Conservation (phyloP, 169 alveolate genomes). For the Theileria sp. region DNA sequence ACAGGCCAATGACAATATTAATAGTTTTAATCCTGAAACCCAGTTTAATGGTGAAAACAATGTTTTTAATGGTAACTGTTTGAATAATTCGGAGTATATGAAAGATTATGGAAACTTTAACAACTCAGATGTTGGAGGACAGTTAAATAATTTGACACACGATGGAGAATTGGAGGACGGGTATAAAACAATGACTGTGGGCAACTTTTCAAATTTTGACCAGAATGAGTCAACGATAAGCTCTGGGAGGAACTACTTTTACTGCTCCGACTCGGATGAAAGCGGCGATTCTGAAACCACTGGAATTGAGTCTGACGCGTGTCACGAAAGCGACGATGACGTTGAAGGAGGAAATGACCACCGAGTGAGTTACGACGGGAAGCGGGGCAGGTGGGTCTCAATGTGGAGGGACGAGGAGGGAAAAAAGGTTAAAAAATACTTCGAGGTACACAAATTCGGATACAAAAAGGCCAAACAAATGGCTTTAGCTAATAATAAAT, state of each 20-base stretch:
- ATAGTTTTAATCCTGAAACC: too few relatives aligned
- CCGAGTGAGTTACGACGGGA: slow-evolving; percentile 75
- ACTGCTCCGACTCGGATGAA: neutral
- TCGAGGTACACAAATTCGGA: slow-evolving; percentile 74
- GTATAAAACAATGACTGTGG: neutral
- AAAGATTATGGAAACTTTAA: neutral
- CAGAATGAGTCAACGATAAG: neutral
- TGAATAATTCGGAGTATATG: neutral
- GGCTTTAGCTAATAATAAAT: slow-evolving; percentile 53
- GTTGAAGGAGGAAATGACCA: slow-evolving; percentile 21
- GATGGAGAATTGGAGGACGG: neutral
- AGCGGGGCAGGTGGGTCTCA: slow-evolving; percentile 76
- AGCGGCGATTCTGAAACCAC: neutral
- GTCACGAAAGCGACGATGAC: neutral
- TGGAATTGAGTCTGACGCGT: neutral
- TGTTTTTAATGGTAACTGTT: neutral
- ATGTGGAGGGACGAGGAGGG: slow-evolving; percentile 75
- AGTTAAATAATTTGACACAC: neutral
- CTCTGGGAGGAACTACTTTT: neutral
- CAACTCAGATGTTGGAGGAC: too few relatives aligned
- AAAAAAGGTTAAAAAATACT: slow-evolving; percentile 67
- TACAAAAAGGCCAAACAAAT: slow-evolving; percentile 72
- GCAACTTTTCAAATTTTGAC: neutral
- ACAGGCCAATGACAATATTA: too few relatives aligned
- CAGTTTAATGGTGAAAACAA: too few relatives aligned